Base-by-base conservation (phyloP, 2,329 filamentous ascomycete species). In the Teratosphaeria pseudoeucalypti region DNA sequence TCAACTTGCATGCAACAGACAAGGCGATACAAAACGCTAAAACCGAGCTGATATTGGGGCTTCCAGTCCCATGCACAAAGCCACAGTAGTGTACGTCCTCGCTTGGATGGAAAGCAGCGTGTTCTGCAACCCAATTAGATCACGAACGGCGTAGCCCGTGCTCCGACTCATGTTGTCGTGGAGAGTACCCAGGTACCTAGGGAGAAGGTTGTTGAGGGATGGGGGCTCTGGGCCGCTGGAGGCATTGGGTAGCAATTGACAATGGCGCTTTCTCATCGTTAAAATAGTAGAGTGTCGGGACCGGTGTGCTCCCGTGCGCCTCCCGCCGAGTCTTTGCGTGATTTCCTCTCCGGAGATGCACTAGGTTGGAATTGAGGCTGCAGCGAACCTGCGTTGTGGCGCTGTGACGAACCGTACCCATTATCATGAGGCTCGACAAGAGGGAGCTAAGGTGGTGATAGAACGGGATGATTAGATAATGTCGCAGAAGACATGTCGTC, bases 1-100 rank as follows among this genome's bases (percentile, higher is more conserved):
- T 3, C 52, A 37, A 52, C 57, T 53, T 56, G 52, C 55, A 58
- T 58, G 3, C 52, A 37, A 52, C 57, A 55, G 47, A 54, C 34
- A 9, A 58, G 47, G 19, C 16, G 56, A 12, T 52, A 29, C 12
- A 34, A 11, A 34, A 55, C 11, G 34, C 26, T 34, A 16, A 9
- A 2, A 12, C 12, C 34, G 14, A 16, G 34, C 37, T 43, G 37
- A 6, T 43, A 16, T 12, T 43, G 1, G 37, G 1, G 11, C 37
- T 6, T 43, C 29, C 29, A 3, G 2, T 32, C 29, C 29, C 4
- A 16, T 23, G 23, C 23, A 23, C 23, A 23, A 23, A 23, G 23
- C 23, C 23, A 23, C 23, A 23, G 2, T 23, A 43, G 10, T 12
- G 9, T 43, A 43, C 37, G 6, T 7, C 29, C 7, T 6, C 29